Conservation (phyloP, 202 grass and related monocot genomes). For the Digitaria exilis region DNA sequence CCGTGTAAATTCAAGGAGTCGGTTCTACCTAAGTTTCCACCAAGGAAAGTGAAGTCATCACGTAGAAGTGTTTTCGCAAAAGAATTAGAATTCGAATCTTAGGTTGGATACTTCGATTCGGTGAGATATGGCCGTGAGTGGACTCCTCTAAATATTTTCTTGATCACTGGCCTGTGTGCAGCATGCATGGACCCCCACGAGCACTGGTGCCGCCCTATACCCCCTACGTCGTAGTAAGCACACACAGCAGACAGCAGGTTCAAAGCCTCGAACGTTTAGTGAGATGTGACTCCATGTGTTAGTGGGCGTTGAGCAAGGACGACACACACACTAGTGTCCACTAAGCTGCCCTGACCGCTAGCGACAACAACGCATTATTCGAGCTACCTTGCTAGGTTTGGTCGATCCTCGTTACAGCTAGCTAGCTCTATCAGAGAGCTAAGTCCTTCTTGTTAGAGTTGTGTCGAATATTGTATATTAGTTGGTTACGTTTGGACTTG, state of each 20-base stretch:
- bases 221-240: neutral
- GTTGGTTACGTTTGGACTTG: no score
- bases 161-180: neutral
- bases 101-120: neutral
- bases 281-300: neutral
- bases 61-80: neutral
- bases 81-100: neutral
- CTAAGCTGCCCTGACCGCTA: slow-evolving; percentile 1
- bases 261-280: neutral
- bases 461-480: no score
- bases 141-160: neutral
- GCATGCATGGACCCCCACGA: slow-evolving; percentile 2
- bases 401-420: neutral
- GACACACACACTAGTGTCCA: slow-evolving; percentile 10
- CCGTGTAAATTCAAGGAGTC: neutral
- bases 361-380: neutral
- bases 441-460: no score
- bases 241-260: neutral
- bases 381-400: neutral
- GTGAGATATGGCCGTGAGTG: neutral
- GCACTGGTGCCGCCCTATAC: neutral
- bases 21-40: neutral
- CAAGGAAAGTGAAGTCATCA: neutral
- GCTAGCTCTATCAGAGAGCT: no score
- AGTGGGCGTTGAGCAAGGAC: slow-evolving; percentile 9